These are phyloP conservation scores for Trichoderma arundinaceum DNA, from an alignment of 2,329 filamentous ascomycete species.

Conservation along the genomic window DNA sequence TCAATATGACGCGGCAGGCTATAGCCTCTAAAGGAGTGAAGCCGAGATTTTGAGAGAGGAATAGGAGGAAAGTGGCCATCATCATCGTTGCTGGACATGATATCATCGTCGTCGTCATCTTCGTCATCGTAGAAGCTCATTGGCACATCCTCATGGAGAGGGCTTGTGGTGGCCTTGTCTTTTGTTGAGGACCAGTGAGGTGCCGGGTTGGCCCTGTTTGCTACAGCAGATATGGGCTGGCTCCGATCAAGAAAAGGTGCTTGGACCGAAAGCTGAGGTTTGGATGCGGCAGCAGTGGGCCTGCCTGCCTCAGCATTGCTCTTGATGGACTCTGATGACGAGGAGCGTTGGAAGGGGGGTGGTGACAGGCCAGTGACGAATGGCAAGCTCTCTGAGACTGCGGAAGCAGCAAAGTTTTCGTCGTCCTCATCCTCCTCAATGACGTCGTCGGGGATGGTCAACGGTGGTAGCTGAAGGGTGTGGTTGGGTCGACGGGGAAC, in stretches of 20 bases:
- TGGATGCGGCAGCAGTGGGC: not conserved
- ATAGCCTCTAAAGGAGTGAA: slow-evolving; percentile 47
- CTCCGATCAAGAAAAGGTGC: not conserved
- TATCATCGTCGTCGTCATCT: slow-evolving; percentile 51
- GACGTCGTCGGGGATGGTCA: slow-evolving; percentile 47
- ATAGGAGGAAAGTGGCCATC: slow-evolving; percentile 36
- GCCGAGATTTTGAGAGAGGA: not conserved
- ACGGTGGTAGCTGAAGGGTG: slow-evolving; percentile 40
- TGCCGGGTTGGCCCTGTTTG: not conserved
- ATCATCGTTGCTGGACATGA: slow-evolving; percentile 46
- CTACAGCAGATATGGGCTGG: slow-evolving; percentile 28
- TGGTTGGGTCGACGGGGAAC: slow-evolving; percentile 37
- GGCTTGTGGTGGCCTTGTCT: slow-evolving; percentile 39
- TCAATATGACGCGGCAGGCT: slow-evolving; percentile 51
- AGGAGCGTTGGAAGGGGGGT: slow-evolving; percentile 54
- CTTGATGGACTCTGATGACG: slow-evolving; percentile 41
- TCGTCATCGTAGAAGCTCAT: slow-evolving; percentile 55
- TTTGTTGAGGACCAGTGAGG: slow-evolving; percentile 39
- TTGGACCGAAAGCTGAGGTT: not conserved
- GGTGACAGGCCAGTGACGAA: slow-evolving; percentile 58
- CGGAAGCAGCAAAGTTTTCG: slow-evolving; percentile 65
- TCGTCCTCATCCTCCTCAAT: slow-evolving; percentile 62
- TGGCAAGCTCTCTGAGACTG: slow-evolving; percentile 51
- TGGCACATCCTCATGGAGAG: slow-evolving; percentile 49
- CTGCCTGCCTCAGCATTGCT: slow-evolving; percentile 34